These are phyloP conservation scores for Phytophthora capsici DNA, from an alignment of 352 stramenopile genomes.

Conservation along the genomic window DNA sequence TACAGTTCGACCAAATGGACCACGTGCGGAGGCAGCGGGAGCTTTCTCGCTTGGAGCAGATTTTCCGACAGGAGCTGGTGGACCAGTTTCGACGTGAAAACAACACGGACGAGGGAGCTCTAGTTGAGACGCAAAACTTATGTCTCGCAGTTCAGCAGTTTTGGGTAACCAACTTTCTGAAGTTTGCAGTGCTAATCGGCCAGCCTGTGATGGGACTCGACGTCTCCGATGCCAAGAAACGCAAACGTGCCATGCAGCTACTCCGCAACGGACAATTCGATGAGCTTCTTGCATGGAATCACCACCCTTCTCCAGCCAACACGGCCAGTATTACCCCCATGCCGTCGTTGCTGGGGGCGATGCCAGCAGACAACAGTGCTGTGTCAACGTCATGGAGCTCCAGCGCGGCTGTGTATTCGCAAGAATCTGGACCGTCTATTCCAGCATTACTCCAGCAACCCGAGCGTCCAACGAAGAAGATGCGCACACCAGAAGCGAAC, in stretches of 20 bases:
- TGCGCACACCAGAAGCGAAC: slow-evolving; percentile 51
- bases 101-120: slow-evolving; percentile 79
- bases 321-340: slow-evolving; percentile 49
- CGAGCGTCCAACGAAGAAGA: slow-evolving; percentile 54
- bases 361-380: slow-evolving; percentile 9
- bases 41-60: slow-evolving; percentile 71
- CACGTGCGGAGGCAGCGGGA: slow-evolving; percentile 74
- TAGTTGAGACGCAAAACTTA: slow-evolving; percentile 75
- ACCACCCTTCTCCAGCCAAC: slow-evolving; percentile 45
- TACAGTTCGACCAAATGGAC: slow-evolving; percentile 75
- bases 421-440: slow-evolving; percentile 41
- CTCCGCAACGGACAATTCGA: slow-evolving; percentile 81
- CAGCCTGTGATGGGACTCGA: slow-evolving; percentile 79
- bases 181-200: slow-evolving; percentile 78
- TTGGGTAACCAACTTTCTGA: slow-evolving; percentile 86
- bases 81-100: slow-evolving; percentile 86
- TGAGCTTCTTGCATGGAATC: slow-evolving; percentile 72
- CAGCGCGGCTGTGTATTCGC: slow-evolving; percentile 29
- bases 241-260: slow-evolving; percentile 79
- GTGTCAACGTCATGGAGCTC: slow-evolving; percentile 33
- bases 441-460: slow-evolving; percentile 36
- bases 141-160: slow-evolving; percentile 85
- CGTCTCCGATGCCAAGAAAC: slow-evolving; percentile 85
- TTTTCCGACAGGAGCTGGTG: slow-evolving; percentile 85
- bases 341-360: slow-evolving; percentile 29